A percentile compares a stretch with the other conserved stretches of the same genome.
Evolutionary conservation across 257 asterid species (phyloP).

Genomic region (Solanum sejunctum): DNA sequence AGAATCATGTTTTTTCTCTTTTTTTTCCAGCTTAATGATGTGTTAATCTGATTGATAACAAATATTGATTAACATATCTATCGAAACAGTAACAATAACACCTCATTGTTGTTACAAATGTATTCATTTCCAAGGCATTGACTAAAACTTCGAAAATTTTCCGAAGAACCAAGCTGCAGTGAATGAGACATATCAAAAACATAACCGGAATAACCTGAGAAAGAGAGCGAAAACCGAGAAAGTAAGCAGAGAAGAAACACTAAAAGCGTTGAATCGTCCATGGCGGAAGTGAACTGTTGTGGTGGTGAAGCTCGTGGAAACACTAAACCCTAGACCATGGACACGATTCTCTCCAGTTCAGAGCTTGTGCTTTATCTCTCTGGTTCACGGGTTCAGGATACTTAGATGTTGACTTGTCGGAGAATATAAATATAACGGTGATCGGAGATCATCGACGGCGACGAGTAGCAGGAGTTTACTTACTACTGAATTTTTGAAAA

Average conservation of each 20-base stretch:
- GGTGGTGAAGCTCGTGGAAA: background rate
- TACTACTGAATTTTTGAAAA: background rate
- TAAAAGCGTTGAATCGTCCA: constrained; percentile 33
- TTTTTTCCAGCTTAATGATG: background rate
- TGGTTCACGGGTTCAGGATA: background rate
- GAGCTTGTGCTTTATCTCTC: background rate
- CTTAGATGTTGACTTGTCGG: background rate
- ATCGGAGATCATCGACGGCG: background rate
- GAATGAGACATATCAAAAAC: background rate
- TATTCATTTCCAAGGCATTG: background rate
- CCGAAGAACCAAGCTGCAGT: background rate
- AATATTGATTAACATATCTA: background rate
- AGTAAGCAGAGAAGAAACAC: constrained; percentile 27
- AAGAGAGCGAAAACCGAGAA: constrained; percentile 22
- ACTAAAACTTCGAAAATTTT: background rate
- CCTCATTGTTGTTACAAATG: background rate
- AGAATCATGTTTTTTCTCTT: background rate
- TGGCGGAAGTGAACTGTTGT: constrained; percentile 10
- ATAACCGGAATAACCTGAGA: constrained; percentile 31
- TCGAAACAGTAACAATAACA: background rate
- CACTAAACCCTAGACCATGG: constrained; percentile 50
- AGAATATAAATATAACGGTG: background rate
- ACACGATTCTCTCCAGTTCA: background rate
- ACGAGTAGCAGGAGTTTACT: background rate
- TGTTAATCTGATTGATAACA: background rate